Percentiles rank a stretch among this genome's conserved stretches.
phyloP scores from a whole-genome alignment of 1,284 basidiomycete genomes.

The Austroboletus niveus region DNA sequence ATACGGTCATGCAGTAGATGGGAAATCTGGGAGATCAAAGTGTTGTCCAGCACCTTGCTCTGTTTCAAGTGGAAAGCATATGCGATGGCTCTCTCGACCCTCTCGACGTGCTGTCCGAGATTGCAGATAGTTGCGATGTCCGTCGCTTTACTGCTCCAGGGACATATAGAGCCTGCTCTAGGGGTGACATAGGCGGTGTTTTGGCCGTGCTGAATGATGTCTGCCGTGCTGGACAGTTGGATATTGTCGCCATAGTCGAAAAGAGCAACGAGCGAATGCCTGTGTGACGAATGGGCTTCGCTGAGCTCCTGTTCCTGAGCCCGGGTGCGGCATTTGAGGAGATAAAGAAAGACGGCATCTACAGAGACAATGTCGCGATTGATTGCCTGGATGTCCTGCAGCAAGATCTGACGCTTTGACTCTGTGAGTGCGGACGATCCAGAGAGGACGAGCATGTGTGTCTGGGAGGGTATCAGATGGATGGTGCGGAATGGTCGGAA shows the following conservation, averaged over 20 bases:
- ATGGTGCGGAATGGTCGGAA: background rate
- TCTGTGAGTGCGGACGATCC: constrained; percentile 74
- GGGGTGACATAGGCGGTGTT: constrained; percentile 75
- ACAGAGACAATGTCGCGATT: constrained; percentile 61
- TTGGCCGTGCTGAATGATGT: constrained; percentile 37
- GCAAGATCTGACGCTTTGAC: constrained; percentile 69
- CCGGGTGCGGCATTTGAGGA: constrained; percentile 64
- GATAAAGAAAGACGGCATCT: constrained; percentile 87
- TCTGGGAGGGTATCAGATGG: constrained; percentile 11
- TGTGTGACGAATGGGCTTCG: constrained; percentile 43
- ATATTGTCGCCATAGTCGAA: constrained; percentile 85
- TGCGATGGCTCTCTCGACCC: constrained; percentile 83
- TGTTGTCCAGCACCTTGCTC: constrained; percentile 39
- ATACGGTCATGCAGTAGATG: constrained; percentile 90
- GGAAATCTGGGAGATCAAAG: constrained; percentile 50
- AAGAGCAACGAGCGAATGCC: constrained; percentile 69
- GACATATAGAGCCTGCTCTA: constrained; percentile 79
- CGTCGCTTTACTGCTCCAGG: constrained; percentile 98
- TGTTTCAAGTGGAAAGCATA: constrained; percentile 63
- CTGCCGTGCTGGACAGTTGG: constrained; percentile 47
- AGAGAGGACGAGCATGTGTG: constrained; percentile 61
- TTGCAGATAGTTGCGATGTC: constrained; percentile 92
- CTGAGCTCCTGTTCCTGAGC: constrained; percentile 50
- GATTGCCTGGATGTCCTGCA: constrained; percentile 59
- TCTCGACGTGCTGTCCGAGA: constrained; percentile 65